These are phyloP conservation scores for Suillus brevipes DNA, from an alignment of 768 basidiomycete species.

Conservation along the genomic window DNA sequence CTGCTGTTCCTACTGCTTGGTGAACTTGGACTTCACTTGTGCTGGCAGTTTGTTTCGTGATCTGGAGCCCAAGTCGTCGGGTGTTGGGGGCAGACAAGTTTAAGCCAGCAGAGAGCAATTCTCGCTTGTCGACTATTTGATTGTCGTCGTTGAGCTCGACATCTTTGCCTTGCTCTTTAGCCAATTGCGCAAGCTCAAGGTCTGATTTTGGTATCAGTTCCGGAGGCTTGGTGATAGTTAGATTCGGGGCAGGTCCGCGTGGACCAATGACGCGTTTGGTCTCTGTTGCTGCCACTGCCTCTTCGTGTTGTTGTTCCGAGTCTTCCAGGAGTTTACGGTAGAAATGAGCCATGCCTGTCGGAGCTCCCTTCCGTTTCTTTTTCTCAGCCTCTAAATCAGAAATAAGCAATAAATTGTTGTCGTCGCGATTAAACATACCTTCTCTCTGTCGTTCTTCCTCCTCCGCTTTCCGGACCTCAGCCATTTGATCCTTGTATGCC, in stretches of 20 bases:
- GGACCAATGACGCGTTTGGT: slow-evolving; percentile 61
- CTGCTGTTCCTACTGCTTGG: slow-evolving; percentile 83
- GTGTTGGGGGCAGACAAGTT: slow-evolving; percentile 88
- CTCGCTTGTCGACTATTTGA: slow-evolving; percentile 94
- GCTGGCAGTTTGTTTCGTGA: slow-evolving; percentile 18
- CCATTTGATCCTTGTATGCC: slow-evolving; percentile 96
- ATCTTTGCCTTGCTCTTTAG: slow-evolving; percentile 72
- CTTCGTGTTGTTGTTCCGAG: slow-evolving; percentile 80
- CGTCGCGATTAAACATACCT: slow-evolving; percentile 49
- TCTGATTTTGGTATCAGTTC: slow-evolving; percentile 68
- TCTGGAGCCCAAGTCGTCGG: slow-evolving; percentile 57
- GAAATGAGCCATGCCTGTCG: slow-evolving; percentile 85
- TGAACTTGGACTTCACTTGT: slow-evolving; percentile 48
- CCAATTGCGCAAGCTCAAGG: slow-evolving; percentile 67
- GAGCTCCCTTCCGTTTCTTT: slow-evolving; percentile 56
- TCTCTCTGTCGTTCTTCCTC: slow-evolving; percentile 89
- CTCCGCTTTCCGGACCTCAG: slow-evolving; percentile 84
- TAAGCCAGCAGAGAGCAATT: slow-evolving; percentile 86
- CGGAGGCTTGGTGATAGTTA: slow-evolving; percentile 76
- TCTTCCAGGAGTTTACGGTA: slow-evolving; percentile 79
- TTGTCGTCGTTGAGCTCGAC: slow-evolving; percentile 97
- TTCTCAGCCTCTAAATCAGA: slow-evolving; percentile 47
- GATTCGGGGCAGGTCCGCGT: slow-evolving; percentile 59
- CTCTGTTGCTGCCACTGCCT: slow-evolving; percentile 75
- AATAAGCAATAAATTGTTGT: not conserved